Base-by-base conservation (phyloP, 2,329 filamentous ascomycete species). In the Colletotrichum sojae region DNA sequence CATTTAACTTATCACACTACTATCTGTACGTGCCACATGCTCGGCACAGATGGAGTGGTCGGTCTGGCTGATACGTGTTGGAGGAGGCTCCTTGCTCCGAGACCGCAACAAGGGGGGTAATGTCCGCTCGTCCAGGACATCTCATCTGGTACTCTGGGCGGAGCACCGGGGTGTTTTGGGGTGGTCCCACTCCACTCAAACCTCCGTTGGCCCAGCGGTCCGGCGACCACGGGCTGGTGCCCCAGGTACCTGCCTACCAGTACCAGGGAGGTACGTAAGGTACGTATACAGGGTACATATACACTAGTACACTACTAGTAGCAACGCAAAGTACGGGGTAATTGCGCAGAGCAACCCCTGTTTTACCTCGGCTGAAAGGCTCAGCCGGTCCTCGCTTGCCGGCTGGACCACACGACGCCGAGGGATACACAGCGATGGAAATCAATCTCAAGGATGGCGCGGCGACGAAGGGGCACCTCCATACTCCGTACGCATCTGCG, bases 301-400 rank as follows among this genome's bases (percentile, higher is more conserved):
- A 27, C 10, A 31, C 25, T 43, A n/a, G n/a, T n/a, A 56, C 36
- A n/a, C 4, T 5, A 25, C 22, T 56, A 49, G n/a, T 16, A n/a
- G 36, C 16, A 54, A 20, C 5, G 39, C 18, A 43, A 52, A 52
- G 45, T 59, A 59, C n/a, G 54, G 46, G 62, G 62, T 64, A 59
- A 49, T 13, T 16, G 22, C 15, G 16, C 40, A 43, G 12, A 36
- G 18, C 18, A 20, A n/a, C 36, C 43, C 55, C 43, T 22, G 54
- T 48, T 65, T 59, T 65, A 65, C 66, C 66, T 69, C 66, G 66
- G 66, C 54, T 45, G 52, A n/a, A 51, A 40, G 40, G 40, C 39
- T 45, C 18, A 16, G 43, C 12, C 58, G 51, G 54, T n/a, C 51
- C 27, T 4, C 52, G 63, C 55, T 46, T 51, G 45, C 58, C 51